phyloP scores from a whole-genome alignment of 352 stramenopile genomes.

The Phytophthora megakarya region DNA sequence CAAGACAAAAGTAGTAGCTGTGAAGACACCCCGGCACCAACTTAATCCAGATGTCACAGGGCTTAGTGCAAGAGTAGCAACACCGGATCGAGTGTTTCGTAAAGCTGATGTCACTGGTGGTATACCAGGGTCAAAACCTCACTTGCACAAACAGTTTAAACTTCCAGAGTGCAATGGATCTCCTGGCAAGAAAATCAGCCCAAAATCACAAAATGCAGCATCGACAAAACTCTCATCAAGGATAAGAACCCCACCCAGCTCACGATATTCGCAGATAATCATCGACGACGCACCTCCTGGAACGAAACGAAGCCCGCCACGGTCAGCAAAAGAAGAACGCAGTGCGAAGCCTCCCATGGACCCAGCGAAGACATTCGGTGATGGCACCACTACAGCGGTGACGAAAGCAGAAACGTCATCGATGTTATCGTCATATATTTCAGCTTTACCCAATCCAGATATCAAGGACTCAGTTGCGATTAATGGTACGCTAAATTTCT shows the following conservation, averaged over 20 bases:
- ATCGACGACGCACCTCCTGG: background rate
- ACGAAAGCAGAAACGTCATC: background rate
- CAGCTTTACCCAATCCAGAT: constrained; percentile 6
- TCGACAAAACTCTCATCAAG: constrained; percentile 17
- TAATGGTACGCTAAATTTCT: constrained; percentile 47
- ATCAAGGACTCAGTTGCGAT: constrained; percentile 27
- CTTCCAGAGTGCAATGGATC: constrained; percentile 52
- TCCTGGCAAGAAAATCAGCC: constrained; percentile 19
- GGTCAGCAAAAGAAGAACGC: constrained; percentile 18
- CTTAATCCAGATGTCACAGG: constrained; percentile 31
- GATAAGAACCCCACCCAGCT: background rate
- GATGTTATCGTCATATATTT: constrained; percentile 18
- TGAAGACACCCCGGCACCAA: constrained; percentile 12
- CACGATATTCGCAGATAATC: background rate
- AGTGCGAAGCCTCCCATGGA: constrained; percentile 4
- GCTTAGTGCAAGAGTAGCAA: constrained; percentile 29
- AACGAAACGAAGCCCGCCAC: constrained; percentile 16
- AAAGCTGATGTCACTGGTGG: constrained; percentile 41
- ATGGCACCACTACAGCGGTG: background rate
- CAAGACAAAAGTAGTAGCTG: constrained; percentile 28
- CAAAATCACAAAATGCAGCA: constrained; percentile 17
- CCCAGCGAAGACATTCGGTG: background rate
- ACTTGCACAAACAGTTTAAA: constrained; percentile 44
- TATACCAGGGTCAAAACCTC: constrained; percentile 44
- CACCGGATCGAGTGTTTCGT: constrained; percentile 46